Conservation (phyloP, 148 eudicot genomes). For the Chenopodium album region DNA sequence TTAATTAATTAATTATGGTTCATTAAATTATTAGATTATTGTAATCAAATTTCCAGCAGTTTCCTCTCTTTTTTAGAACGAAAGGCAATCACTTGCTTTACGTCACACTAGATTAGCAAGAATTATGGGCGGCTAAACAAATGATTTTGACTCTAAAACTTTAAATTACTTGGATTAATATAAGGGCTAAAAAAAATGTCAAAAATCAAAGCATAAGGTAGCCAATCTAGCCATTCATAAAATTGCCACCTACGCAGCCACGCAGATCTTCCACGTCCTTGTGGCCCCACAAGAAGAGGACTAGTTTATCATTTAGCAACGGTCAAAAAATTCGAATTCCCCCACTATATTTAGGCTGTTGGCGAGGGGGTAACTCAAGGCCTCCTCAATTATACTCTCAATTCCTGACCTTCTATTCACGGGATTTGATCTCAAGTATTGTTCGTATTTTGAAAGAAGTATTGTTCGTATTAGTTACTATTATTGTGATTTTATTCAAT, state of each 20-base stretch:
- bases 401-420: no score
- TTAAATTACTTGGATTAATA: not conserved
- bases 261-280: not conserved
- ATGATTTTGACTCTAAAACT: slow-evolving; percentile 24
- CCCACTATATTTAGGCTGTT: no score
- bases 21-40: not conserved
- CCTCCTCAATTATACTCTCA: no score
- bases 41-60: not conserved
- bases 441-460: no score
- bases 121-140: slow-evolving; percentile 31
- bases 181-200: no score
- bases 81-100: slow-evolving; percentile 25
- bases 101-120: slow-evolving; percentile 27
- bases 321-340: slow-evolving; percentile 33
- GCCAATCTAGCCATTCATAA: not conserved
- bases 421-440: no score
- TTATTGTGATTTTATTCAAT: no score
- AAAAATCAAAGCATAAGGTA: not conserved
- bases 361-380: no score
- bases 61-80: not conserved
- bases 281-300: slow-evolving; percentile 14
- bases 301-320: slow-evolving; percentile 15
- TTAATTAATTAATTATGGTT: not conserved
- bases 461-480: no score
- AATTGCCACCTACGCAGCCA: not conserved